A percentile compares a stretch with the other conserved stretches of the same genome.
These are phyloP conservation scores for Teunomyces panamensis DNA, from an alignment of 805 yeast species.

Conservation along the genomic window DNA sequence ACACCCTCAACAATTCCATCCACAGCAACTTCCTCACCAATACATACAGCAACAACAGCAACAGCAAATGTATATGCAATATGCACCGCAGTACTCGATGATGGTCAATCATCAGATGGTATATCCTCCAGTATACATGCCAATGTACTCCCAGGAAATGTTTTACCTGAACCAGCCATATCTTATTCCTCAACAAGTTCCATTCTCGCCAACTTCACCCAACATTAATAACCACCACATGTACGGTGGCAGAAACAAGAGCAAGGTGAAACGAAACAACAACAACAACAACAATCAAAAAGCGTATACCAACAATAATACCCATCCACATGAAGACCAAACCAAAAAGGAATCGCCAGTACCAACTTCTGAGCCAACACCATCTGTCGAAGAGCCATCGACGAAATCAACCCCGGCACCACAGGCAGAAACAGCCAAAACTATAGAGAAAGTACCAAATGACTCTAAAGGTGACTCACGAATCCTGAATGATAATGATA, in stretches of 20 bases:
- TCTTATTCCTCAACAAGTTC: conserved; percentile 10
- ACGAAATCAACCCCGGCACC: conserved; percentile 2
- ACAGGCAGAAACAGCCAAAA: conserved; percentile 2
- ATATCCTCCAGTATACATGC: conserved; percentile 14
- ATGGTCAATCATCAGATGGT: conserved; percentile 12
- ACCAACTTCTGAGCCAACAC: conserved; percentile 1
- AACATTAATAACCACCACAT: conserved; percentile 4
- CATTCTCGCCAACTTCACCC: conserved; percentile 5
- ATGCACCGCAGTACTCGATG: conserved; percentile 8
- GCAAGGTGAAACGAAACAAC: conserved; percentile 7
- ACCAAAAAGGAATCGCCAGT: conserved; percentile 1
- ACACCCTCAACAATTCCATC: conserved; percentile 10
- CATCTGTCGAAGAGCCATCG: conserved; percentile 2
- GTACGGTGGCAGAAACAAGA: conserved; percentile 3
- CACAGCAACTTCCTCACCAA: conserved; percentile 11
- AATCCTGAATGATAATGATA: conserved; percentile 6
- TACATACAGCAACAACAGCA: conserved; percentile 11
- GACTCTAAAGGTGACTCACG: conserved; percentile 3
- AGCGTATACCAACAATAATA: conserved; percentile 2
- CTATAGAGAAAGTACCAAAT: conserved; percentile 2
- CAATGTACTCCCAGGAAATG: conserved; percentile 12
- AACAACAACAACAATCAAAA: conserved; percentile 7
- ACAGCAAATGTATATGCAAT: conserved; percentile 13
- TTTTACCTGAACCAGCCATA: conserved; percentile 12
- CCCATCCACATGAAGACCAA: conserved; percentile 4